phyloP scores from a whole-genome alignment of 176 grass and related monocot species.

The Cymbopogon citratus region DNA sequence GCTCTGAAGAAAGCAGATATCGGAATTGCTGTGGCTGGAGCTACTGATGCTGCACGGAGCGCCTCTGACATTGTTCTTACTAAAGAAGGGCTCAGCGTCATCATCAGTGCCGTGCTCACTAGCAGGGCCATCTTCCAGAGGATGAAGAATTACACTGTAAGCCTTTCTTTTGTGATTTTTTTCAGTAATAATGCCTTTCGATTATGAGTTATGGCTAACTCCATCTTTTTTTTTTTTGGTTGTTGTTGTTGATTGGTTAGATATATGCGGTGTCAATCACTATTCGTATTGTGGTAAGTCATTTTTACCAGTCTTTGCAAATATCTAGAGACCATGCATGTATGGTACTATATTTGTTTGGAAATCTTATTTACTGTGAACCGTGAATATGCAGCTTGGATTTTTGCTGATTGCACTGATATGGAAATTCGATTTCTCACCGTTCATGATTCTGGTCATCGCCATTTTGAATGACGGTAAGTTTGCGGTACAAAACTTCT shows the following conservation, averaged over 20 bases:
- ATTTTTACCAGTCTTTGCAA: too few relatives aligned
- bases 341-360: neutral
- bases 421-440: slow-evolving; percentile 97
- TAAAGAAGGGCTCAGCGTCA: slow-evolving; percentile 74
- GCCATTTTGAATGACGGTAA: slow-evolving; percentile 90
- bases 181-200: neutral
- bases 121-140: slow-evolving; percentile 92
- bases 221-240: too few relatives aligned
- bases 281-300: too few relatives aligned
- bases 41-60: slow-evolving; percentile 81
- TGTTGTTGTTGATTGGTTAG: too few relatives aligned
- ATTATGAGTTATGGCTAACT: neutral
- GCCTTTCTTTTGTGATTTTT: neutral
- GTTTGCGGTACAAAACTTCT: neutral
- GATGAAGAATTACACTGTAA: slow-evolving; percentile 98
- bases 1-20: slow-evolving; percentile 38
- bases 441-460: slow-evolving; percentile 92
- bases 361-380: neutral
- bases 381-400: slow-evolving; percentile 44
- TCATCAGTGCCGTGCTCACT: slow-evolving; percentile 90
- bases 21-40: slow-evolving; percentile 80
- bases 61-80: slow-evolving; percentile 97
- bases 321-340: too few relatives aligned
- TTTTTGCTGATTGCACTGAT: slow-evolving; percentile 92
- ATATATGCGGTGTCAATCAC: too few relatives aligned